A percentile compares a stretch with the other conserved stretches of the same genome.
Evolutionary conservation across 441 rosid species (phyloP).

Genomic region (Adansonia grandidieri): DNA sequence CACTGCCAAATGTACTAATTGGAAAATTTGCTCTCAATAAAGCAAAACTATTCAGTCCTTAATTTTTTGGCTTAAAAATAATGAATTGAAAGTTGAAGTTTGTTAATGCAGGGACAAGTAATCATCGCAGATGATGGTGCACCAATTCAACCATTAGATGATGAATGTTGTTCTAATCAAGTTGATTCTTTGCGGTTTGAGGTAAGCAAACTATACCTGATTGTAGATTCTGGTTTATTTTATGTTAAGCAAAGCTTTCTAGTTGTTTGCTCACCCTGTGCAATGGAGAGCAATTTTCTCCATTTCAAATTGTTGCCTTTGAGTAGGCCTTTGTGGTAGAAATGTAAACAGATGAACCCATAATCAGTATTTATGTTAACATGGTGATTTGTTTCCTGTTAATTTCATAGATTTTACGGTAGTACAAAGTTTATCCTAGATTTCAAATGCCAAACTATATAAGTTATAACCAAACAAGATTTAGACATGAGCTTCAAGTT

Average conservation of each 20-base stretch:
- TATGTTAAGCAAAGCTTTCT: conserved; percentile 11
- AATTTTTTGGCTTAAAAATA: background rate
- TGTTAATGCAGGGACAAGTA: conserved; percentile 48
- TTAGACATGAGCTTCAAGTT: conserved; percentile 7
- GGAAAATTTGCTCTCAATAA: conserved; percentile 14
- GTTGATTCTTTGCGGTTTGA: conserved; percentile 73
- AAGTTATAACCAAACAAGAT: background rate
- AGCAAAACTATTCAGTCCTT: background rate
- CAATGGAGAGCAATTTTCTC: background rate
- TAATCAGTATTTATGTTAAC: background rate
- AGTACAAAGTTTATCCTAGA: conserved; percentile 2
- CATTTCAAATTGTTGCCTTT: conserved; percentile 10
- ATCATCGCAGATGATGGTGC: conserved; percentile 34
- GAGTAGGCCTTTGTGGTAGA: background rate
- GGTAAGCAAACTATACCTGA: conserved; percentile 49
- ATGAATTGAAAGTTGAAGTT: conserved; percentile 16
- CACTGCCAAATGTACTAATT: conserved; percentile 44
- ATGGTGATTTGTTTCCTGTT: background rate
- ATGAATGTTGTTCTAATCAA: conserved; percentile 38
- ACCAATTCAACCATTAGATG: conserved; percentile 44
- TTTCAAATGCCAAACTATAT: background rate
- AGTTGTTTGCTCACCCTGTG: background rate
- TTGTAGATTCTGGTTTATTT: background rate
- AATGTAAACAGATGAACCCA: background rate
- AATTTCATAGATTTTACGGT: background rate